Base-by-base conservation (phyloP, 164 flowering plant species). In the Magnolia officinalis region DNA sequence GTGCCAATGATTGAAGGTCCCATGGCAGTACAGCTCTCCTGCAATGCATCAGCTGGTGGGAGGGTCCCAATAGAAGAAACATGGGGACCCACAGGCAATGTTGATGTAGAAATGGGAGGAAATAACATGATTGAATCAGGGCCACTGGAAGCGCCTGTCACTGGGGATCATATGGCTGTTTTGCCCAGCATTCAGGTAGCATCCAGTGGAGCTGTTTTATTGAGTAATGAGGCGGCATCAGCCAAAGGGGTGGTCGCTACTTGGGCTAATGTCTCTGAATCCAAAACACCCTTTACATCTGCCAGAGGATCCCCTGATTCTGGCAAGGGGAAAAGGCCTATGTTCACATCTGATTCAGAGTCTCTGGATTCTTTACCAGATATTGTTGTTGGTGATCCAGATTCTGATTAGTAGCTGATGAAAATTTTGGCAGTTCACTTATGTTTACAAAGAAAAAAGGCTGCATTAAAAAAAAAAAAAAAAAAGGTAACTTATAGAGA, bases 301-400 rank as follows among this genome's bases (percentile, higher is more conserved):
- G 13, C 72, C 9, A 11, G 75, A 9, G 37, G 19, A 20, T 64
- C 71, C 9, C 4, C 77, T 59, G 63, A 8, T 67, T 29, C 70
- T 1, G 78, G 67, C 5, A 81, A 64, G 70, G 67, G 74, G 2
- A 78, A 79, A 14, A 80, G 16, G 16, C 29, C 50, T 29, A n/a
- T 23, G 2, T 23, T 50, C 23, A 83, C 70, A 2, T 49, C 52
- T n/a, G 58, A 49, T 64, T 29, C 65, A 21, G 86, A 84, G 65
- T 37, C 83, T 63, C 88, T 50, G 20, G 92, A 87, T 75, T 78
- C 83, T 7, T 71, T 87, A 79, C 98, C 98, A 23, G 92, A 88
- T 70, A 89, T 91, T 69, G 81, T 90, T 7, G 88, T 84, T 76
- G 88, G 67, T 13, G 92, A 88, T 69, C 90, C 95, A 21, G 98